A percentile compares a stretch with the other conserved stretches of the same genome.
These are phyloP conservation scores for Thelonectria rubi DNA, from an alignment of 2,329 filamentous ascomycete genomes.

Conservation along the genomic window DNA sequence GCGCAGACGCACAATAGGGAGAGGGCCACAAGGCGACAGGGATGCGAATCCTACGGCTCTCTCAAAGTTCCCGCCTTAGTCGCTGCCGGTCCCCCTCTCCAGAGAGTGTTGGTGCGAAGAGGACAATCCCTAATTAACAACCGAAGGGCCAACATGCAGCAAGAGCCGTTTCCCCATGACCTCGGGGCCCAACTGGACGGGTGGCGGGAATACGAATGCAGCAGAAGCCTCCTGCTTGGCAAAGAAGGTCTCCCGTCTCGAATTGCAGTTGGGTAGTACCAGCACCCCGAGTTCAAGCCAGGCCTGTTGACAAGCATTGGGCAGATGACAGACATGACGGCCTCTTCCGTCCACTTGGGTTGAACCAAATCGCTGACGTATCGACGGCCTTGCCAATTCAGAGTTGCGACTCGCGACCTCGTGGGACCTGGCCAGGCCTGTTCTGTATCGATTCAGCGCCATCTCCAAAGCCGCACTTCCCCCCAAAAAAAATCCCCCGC, in stretches of 20 bases:
- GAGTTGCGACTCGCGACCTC: conserved; percentile 28
- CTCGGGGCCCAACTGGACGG: background rate
- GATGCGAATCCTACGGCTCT: conserved; percentile 40
- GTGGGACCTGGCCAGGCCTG: conserved; percentile 27
- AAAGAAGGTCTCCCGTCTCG: too few species aligned
- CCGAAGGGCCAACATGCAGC: background rate
- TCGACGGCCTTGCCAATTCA: conserved; percentile 27
- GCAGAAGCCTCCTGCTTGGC: too few species aligned
- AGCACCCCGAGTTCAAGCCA: conserved; percentile 15
- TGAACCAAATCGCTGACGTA: conserved; percentile 37
- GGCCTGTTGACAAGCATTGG: conserved; percentile 31
- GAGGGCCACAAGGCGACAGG: conserved; percentile 38
- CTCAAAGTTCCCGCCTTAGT: conserved; percentile 33
- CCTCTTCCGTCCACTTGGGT: conserved; percentile 31
- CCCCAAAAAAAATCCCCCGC: conserved; percentile 32
- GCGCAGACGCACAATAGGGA: conserved; percentile 24
- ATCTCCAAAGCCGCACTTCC: conserved; percentile 22
- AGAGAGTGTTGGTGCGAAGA: conserved; percentile 20
- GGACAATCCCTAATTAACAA: background rate
- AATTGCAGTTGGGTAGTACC: background rate
- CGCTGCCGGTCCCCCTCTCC: conserved; percentile 25
- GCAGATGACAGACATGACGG: conserved; percentile 34
- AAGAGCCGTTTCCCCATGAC: conserved; percentile 5
- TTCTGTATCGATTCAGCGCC: conserved; percentile 21
- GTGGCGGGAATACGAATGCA: too few species aligned